phyloP scores from a whole-genome alignment of 2,329 filamentous ascomycete species.

The Neonectria neomacrospora region DNA sequence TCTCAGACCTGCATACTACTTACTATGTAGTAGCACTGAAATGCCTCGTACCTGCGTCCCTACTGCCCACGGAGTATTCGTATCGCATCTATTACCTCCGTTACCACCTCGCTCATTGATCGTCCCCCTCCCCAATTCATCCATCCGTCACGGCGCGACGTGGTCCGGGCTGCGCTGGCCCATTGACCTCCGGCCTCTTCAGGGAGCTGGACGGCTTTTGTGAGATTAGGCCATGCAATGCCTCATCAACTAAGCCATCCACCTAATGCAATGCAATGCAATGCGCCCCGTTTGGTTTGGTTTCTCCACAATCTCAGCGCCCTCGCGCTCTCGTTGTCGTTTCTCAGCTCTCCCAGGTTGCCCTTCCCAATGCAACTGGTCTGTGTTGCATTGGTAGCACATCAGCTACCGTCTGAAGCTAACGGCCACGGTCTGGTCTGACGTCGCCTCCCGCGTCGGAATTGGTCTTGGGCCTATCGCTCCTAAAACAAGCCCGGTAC shows the following conservation, averaged over 20 bases:
- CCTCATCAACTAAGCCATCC: slow-evolving; percentile 6
- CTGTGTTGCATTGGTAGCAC: slow-evolving; percentile 2
- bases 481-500: slow-evolving; percentile 20
- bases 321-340: slow-evolving; percentile 11
- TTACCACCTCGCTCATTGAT: background rate
- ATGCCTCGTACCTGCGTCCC: background rate
- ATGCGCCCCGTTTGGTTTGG: slow-evolving; percentile 15
- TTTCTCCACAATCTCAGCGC: slow-evolving; percentile 20
- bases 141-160: slow-evolving; percentile 3
- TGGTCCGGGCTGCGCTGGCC: background rate
- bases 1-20: slow-evolving; percentile 12
- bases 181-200: slow-evolving; percentile 5
- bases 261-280: slow-evolving; percentile 3
- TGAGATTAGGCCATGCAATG: slow-evolving; percentile 25
- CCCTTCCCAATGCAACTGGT: slow-evolving; percentile 5
- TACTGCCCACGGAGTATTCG: background rate
- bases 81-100: background rate
- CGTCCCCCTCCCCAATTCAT: background rate
- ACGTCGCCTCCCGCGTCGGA: slow-evolving; percentile 17
- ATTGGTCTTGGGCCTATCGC: slow-evolving; percentile 16
- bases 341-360: background rate
- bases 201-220: slow-evolving; percentile 15
- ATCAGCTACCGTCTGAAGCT: slow-evolving; percentile 18
- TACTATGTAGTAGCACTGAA: no score
- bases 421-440: slow-evolving; percentile 20